Conservation (phyloP, 1,139 yeast species). For the Eremothecium coryli region DNA sequence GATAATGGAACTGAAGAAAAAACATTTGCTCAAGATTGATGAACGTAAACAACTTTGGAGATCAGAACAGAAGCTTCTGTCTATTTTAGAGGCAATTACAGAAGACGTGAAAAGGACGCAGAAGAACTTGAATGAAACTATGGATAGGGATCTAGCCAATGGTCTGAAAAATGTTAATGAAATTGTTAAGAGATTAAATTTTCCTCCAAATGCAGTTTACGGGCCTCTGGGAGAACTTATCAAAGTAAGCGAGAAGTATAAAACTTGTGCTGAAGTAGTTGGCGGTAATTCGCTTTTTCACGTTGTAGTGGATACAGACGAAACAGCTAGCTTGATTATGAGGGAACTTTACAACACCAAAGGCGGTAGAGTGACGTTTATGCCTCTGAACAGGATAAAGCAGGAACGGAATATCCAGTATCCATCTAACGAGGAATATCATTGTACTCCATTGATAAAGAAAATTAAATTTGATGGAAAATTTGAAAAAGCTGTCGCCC, state of each 20-base stretch:
- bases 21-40: conserved; percentile 46
- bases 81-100: conserved; percentile 45
- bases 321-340: conserved; percentile 72
- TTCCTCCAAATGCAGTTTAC: conserved; percentile 48
- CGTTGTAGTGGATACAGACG: conserved; percentile 81
- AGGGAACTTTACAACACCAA: conserved; percentile 62
- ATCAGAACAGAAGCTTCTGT: conserved; percentile 56
- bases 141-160: conserved; percentile 60
- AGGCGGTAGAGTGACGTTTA: conserved; percentile 80
- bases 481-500: conserved; percentile 58
- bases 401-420: conserved; percentile 44
- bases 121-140: conserved; percentile 54
- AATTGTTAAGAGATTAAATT: conserved; percentile 47
- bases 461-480: conserved; percentile 54
- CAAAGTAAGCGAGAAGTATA: conserved; percentile 70
- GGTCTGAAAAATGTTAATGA: conserved; percentile 62
- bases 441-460: conserved; percentile 62
- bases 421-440: conserved; percentile 30
- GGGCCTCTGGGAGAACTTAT: conserved; percentile 85
- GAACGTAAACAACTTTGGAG: conserved; percentile 71
- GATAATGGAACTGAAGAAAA: conserved; percentile 32
- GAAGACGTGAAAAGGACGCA: conserved; percentile 52
- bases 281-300: conserved; percentile 85
- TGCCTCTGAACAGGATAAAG: conserved; percentile 77
- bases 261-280: conserved; percentile 76